phyloP scores from a whole-genome alignment of 2,329 filamentous ascomycete genomes.

The Talaromyces piceae region DNA sequence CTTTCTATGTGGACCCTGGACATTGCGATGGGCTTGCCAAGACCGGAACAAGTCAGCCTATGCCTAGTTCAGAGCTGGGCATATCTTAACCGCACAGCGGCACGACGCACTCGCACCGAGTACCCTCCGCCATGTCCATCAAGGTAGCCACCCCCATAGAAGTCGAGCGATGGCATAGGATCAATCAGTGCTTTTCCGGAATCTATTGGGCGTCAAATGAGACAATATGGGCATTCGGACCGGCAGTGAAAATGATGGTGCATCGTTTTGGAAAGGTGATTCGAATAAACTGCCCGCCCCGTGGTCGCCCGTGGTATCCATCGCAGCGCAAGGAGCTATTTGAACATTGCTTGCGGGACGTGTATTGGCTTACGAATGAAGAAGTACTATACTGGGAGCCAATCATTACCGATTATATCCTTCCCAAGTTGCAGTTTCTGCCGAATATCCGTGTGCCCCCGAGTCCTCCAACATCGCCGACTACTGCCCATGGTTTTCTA shows the following conservation, averaged over 20 bases:
- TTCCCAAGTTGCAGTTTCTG: not conserved
- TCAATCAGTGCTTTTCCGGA: not conserved
- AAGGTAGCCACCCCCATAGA: not conserved
- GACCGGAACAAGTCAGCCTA: not conserved
- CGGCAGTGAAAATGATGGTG: not conserved
- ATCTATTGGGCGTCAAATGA: not conserved
- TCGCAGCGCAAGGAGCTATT: not conserved
- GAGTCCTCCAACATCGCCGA: not conserved
- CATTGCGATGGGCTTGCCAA: not conserved
- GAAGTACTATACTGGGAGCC: not conserved
- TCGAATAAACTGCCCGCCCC: not conserved
- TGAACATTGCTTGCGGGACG: not conserved
- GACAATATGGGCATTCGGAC: not conserved
- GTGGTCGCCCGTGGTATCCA: not conserved
- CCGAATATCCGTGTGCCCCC: not conserved
- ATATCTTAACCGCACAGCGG: no score
- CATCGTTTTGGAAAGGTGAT: not conserved
- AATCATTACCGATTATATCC: not conserved
- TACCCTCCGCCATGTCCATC: not conserved
- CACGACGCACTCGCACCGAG: not conserved
- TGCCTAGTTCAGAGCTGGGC: not conserved
- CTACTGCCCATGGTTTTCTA: not conserved
- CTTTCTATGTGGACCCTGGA: no score
- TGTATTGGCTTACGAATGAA: not conserved
- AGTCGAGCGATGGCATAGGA: not conserved